These are phyloP conservation scores for Hypomyces rosellus DNA, from an alignment of 2,329 filamentous ascomycete genomes.

Conservation along the genomic window DNA sequence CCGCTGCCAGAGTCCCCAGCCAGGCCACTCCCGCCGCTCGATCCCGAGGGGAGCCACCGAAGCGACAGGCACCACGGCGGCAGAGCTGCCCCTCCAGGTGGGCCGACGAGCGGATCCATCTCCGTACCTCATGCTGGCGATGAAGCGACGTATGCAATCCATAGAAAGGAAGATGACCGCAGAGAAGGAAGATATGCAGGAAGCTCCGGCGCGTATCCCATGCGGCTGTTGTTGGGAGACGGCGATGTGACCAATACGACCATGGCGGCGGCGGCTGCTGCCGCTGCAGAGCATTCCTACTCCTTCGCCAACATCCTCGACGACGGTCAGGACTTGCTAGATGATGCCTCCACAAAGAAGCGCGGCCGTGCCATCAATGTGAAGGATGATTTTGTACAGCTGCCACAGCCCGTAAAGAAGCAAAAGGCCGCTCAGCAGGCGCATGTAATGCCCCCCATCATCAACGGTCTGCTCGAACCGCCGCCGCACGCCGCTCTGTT, in stretches of 20 bases:
- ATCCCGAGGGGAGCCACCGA: slow-evolving; percentile 40
- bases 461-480: slow-evolving; percentile 57
- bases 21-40: slow-evolving; percentile 46
- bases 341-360: slow-evolving; percentile 49
- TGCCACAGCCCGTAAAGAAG: slow-evolving; percentile 59
- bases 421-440: slow-evolving; percentile 52
- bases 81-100: slow-evolving; percentile 5
- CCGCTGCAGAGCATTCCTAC: slow-evolving; percentile 33
- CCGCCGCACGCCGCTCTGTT: slow-evolving; percentile 57
- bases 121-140: slow-evolving; percentile 17
- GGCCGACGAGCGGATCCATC: not conserved
- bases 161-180: slow-evolving; percentile 17
- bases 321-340: slow-evolving; percentile 35
- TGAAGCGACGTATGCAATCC: slow-evolving; percentile 10
- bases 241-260: not conserved
- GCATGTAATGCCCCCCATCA: slow-evolving; percentile 55
- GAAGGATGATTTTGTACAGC: slow-evolving; percentile 58
- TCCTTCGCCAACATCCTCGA: slow-evolving; percentile 42
- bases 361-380: slow-evolving; percentile 40
- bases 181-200: slow-evolving; percentile 20
- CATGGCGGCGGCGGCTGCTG: slow-evolving; percentile 7
- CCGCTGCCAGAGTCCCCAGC: slow-evolving; percentile 38
- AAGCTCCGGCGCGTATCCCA: slow-evolving; percentile 25
- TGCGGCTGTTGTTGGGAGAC: slow-evolving; percentile 37
- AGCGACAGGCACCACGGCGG: slow-evolving; percentile 26